A percentile compares a stretch with the other conserved stretches of the same genome.
Evolutionary conservation across 1,139 yeast species (phyloP).

Genomic region (Hemisphaericaspora xylanilytica): DNA sequence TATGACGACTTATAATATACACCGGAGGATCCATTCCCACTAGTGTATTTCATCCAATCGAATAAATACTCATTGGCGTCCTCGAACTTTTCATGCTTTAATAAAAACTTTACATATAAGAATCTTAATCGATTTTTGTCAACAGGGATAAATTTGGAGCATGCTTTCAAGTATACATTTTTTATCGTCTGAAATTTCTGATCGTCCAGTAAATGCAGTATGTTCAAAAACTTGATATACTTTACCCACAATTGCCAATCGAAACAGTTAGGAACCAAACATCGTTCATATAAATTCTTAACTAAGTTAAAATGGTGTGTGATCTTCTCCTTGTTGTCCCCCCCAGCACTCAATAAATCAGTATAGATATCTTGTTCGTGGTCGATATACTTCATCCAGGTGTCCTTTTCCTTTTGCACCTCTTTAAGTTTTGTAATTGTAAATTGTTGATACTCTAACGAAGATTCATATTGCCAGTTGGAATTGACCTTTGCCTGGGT

Average conservation of each 20-base stretch:
- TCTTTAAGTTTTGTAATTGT: conserved; percentile 23
- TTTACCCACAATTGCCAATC: conserved; percentile 55
- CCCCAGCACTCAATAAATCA: neutral
- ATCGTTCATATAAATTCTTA: conserved; percentile 54
- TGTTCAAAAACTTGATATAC: conserved; percentile 45
- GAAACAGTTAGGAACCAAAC: conserved; percentile 56
- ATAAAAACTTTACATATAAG: conserved; percentile 38
- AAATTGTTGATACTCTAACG: conserved; percentile 45
- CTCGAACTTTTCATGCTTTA: conserved; percentile 19
- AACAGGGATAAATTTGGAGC: conserved; percentile 45
- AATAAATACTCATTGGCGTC: conserved; percentile 29
- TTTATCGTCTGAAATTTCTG: conserved; percentile 24
- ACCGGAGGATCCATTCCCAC: conserved; percentile 22
- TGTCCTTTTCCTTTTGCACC: conserved; percentile 32
- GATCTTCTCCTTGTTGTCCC: neutral
- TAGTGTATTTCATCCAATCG: conserved; percentile 24
- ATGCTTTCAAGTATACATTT: conserved; percentile 40
- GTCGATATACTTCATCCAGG: conserved; percentile 55
- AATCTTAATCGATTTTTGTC: conserved; percentile 37
- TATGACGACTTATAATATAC: conserved; percentile 11
- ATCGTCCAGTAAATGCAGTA: conserved; percentile 11
- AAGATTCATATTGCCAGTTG: conserved; percentile 63
- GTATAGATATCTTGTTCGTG: conserved; percentile 31
- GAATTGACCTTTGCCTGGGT: conserved; percentile 53
- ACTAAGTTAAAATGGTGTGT: conserved; percentile 13